Evolutionary conservation across 1,284 basidiomycete genomes (phyloP).

Genomic region (Inonotus obliquus): DNA sequence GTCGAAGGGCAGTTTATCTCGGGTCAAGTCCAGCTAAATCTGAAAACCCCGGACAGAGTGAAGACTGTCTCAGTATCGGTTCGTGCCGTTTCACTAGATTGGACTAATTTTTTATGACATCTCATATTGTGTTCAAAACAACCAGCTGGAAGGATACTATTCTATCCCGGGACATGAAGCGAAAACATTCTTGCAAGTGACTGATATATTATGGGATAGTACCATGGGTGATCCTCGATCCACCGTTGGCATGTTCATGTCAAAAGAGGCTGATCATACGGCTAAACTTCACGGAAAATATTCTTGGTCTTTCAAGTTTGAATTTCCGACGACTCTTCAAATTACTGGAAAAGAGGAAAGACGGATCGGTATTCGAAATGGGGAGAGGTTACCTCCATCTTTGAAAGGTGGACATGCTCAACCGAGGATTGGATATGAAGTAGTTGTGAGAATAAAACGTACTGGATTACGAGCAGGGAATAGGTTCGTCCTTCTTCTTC

Average conservation of each 20-base stretch:
- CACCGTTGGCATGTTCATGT: constrained; percentile 1
- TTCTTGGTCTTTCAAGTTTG: constrained; percentile 19
- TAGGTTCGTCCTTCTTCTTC: not conserved
- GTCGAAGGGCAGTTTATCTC: constrained; percentile 12
- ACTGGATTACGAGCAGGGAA: not conserved
- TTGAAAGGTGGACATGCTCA: not conserved
- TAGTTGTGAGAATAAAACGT: constrained; percentile 8
- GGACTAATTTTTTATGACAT: not conserved
- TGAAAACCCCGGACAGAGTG: constrained; percentile 12
- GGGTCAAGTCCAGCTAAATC: constrained; percentile 11
- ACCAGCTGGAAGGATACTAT: constrained; percentile 13
- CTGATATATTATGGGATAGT: constrained; percentile 16
- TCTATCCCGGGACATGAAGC: constrained; percentile 5
- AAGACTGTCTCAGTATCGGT: constrained; percentile 11
- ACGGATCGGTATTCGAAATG: not conserved
- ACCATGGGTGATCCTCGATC: constrained; percentile 12
- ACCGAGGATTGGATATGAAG: constrained; percentile 4
- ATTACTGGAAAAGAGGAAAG: not conserved
- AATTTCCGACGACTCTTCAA: constrained; percentile 14
- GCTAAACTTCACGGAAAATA: constrained; percentile 21
- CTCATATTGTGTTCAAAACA: not conserved
- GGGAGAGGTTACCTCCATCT: constrained; percentile 7
- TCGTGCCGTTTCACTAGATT: not conserved
- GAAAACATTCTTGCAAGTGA: constrained; percentile 9
- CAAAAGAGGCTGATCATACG: not conserved